Evolutionary conservation across 495 filamentous ascomycete species (phyloP).

Genomic region (Penicillium herquei): DNA sequence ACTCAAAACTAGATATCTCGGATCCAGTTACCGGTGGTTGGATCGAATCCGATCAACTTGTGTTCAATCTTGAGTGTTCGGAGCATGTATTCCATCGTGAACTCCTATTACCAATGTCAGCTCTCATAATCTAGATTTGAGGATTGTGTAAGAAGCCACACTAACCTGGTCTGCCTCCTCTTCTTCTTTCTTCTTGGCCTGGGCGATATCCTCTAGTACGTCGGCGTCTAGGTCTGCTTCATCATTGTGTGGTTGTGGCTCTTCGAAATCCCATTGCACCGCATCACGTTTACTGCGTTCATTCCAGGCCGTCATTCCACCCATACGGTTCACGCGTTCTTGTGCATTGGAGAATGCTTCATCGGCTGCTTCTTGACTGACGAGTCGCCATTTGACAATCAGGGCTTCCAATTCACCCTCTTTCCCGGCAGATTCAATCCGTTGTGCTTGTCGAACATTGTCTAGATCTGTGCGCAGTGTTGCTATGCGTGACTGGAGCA

Average conservation of each 20-base stretch:
- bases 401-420: slow-evolving; percentile 49
- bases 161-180: slow-evolving; percentile 42
- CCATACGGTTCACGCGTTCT: slow-evolving; percentile 50
- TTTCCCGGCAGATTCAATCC: slow-evolving; percentile 43
- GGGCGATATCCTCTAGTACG: background rate
- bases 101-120: slow-evolving; percentile 39
- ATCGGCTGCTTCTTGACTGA: slow-evolving; percentile 52
- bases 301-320: slow-evolving; percentile 56
- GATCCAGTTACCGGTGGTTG: slow-evolving; percentile 52
- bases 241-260: slow-evolving; percentile 21
- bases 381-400: slow-evolving; percentile 46
- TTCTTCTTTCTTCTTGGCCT: slow-evolving; percentile 21
- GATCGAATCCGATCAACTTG: slow-evolving; percentile 62
- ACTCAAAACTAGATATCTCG: slow-evolving; percentile 10
- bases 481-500: slow-evolving; percentile 32
- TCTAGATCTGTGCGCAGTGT: slow-evolving; percentile 43
- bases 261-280: slow-evolving; percentile 31
- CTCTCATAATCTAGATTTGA: background rate
- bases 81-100: slow-evolving; percentile 74
- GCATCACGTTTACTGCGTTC: slow-evolving; percentile 41
- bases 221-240: slow-evolving; percentile 12
- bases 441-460: slow-evolving; percentile 47
- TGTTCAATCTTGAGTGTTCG: slow-evolving; percentile 64
- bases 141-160: slow-evolving; percentile 14
- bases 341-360: slow-evolving; percentile 45